phyloP scores from a whole-genome alignment of 371 early-diverging fungal genomes.

The Mucor ambiguus region DNA sequence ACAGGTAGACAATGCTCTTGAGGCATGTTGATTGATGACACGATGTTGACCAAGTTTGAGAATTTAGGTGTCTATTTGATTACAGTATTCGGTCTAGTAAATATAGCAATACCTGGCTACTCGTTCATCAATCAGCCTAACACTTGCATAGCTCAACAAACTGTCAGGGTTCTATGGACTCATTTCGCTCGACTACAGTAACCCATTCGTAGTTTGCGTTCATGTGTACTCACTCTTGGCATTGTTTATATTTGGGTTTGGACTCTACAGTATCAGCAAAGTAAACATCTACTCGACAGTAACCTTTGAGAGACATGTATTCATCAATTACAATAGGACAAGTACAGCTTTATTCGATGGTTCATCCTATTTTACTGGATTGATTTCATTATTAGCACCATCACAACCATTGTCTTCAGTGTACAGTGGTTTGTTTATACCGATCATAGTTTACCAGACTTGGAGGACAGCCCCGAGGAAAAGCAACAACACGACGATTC shows the following conservation, averaged over 20 bases:
- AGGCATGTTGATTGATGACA: neutral
- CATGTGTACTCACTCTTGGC: conserved; percentile 32
- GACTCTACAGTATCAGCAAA: conserved; percentile 27
- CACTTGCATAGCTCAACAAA: conserved; percentile 29
- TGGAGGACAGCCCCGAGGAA: conserved; percentile 29
- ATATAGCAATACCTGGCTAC: neutral
- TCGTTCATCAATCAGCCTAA: neutral
- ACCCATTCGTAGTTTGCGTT: conserved; percentile 13
- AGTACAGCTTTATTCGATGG: conserved; percentile 30
- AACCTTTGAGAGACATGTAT: neutral
- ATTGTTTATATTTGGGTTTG: conserved; percentile 15
- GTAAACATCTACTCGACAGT: conserved; percentile 5
- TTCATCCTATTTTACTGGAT: conserved; percentile 49
- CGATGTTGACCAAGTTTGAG: neutral
- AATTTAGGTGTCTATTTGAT: conserved; percentile 27
- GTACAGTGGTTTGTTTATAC: conserved; percentile 51
- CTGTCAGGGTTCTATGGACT: conserved; percentile 36
- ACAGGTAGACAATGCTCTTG: conserved; percentile 5
- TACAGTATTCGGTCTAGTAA: conserved; percentile 30
- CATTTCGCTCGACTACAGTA: conserved; percentile 25
- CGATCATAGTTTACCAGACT: conserved; percentile 48
- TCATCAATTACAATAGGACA: conserved; percentile 8
- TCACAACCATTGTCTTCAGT: conserved; percentile 37
- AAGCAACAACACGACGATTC: conserved; percentile 29
- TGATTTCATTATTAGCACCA: conserved; percentile 37